These are phyloP conservation scores for Ambrosia trifida DNA, from an alignment of 129 eudicot species.

Conservation along the genomic window DNA sequence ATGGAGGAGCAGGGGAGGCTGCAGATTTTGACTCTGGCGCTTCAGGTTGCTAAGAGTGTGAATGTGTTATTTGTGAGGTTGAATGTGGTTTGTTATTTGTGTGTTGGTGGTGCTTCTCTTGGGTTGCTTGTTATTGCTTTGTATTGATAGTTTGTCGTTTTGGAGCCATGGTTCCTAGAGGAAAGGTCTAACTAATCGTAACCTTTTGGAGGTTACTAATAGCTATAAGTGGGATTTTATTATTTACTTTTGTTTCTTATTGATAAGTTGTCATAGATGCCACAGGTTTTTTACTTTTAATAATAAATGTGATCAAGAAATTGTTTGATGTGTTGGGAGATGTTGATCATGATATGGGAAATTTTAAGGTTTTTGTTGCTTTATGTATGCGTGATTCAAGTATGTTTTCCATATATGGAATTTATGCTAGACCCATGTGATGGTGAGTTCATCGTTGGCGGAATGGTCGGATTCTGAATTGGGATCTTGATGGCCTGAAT, in stretches of 20 bases:
- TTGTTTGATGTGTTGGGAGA: conserved; percentile 13
- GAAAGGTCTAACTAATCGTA: too few species aligned
- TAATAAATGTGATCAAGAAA: conserved; percentile 23
- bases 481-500: neutral
- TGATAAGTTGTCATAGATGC: neutral
- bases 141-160: conserved; percentile 32
- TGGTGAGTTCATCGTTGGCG: too few species aligned
- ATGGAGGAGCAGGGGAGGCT: conserved; percentile 85
- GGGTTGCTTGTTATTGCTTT: conserved; percentile 51
- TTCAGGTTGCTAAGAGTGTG: conserved; percentile 70
- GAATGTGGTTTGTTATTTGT: conserved; percentile 61
- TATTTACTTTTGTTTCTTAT: too few species aligned
- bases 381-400: neutral
- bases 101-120: conserved; percentile 64
- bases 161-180: too few species aligned
- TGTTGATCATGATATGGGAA: conserved; percentile 19
- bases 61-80: conserved; percentile 60
- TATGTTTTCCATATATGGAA: conserved; percentile 12
- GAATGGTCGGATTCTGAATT: neutral
- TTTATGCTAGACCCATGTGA: neutral
- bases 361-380: conserved; percentile 8
- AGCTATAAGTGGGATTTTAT: too few species aligned
- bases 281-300: conserved; percentile 18
- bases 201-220: too few species aligned
- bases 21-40: conserved; percentile 73